phyloP scores from a whole-genome alignment of 2,329 filamentous ascomycete genomes.

The Colletotrichum falcatum region DNA sequence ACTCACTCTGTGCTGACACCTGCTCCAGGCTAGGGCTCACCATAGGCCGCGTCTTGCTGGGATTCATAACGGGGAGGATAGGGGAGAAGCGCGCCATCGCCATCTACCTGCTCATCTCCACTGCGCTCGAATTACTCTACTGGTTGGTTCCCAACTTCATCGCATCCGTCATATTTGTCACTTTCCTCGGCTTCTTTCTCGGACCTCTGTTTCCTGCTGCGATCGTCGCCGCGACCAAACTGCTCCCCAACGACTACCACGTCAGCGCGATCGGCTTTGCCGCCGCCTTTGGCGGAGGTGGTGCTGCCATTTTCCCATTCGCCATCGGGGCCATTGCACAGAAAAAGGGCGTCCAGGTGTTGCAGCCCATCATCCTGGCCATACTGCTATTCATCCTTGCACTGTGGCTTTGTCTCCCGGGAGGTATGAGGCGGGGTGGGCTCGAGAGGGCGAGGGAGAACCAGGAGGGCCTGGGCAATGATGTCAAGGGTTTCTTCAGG shows the following conservation, averaged over 20 bases:
- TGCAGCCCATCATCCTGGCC: constrained; percentile 67
- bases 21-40: constrained; percentile 73
- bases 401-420: constrained; percentile 60
- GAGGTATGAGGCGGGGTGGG: constrained; percentile 54
- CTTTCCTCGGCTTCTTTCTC: constrained; percentile 81
- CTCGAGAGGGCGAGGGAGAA: constrained; percentile 55
- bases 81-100: constrained; percentile 77
- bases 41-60: constrained; percentile 76
- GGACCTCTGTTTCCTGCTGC: constrained; percentile 83
- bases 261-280: constrained; percentile 86
- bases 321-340: constrained; percentile 76
- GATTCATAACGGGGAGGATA: constrained; percentile 79
- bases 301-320: constrained; percentile 76
- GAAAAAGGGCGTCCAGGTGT: constrained; percentile 64
- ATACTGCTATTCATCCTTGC: constrained; percentile 59
- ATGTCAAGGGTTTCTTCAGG: constrained; percentile 42
- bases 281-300: constrained; percentile 80
- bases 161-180: constrained; percentile 77
- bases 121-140: constrained; percentile 77
- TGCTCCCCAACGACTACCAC: constrained; percentile 79
- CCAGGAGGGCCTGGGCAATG: constrained; percentile 51
- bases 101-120: constrained; percentile 72
- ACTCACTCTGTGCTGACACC: neutral
- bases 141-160: constrained; percentile 85
- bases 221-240: constrained; percentile 78